Percentiles rank a stretch among this genome's conserved stretches.
phyloP scores from a whole-genome alignment of 805 yeast genomes.

The Candida multigemmis region DNA sequence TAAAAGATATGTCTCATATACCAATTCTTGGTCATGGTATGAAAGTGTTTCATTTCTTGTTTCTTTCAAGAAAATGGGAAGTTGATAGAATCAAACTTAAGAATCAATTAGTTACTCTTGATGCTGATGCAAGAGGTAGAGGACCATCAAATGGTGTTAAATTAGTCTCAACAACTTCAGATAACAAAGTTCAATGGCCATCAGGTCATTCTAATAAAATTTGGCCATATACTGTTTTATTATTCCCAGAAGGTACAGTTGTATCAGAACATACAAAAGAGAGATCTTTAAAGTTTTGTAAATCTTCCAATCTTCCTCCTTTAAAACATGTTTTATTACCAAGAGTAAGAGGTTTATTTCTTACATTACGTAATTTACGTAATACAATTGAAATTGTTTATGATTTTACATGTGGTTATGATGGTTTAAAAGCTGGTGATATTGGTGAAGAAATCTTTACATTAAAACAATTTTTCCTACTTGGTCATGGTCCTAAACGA shows the following conservation, averaged over 20 bases:
- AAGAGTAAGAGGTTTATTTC: slow-evolving; percentile 69
- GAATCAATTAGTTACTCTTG: slow-evolving; percentile 46
- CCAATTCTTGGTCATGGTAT: slow-evolving; percentile 86
- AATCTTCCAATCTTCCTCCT: slow-evolving; percentile 36
- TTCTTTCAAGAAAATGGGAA: slow-evolving; percentile 82
- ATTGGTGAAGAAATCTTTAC: slow-evolving; percentile 76
- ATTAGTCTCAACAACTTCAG: slow-evolving; percentile 20
- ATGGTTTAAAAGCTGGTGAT: slow-evolving; percentile 52
- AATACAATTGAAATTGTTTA: slow-evolving; percentile 51
- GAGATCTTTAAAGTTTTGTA: slow-evolving; percentile 51
- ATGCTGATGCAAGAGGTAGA: slow-evolving; percentile 49
- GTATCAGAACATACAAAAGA: slow-evolving; percentile 55
- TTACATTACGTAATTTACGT: slow-evolving; percentile 48
- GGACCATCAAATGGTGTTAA: slow-evolving; percentile 41
- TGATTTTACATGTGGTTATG: slow-evolving; percentile 78
- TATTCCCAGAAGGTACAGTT: slow-evolving; percentile 96
- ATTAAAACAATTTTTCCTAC: slow-evolving; percentile 50
- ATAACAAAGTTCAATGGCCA: slow-evolving; percentile 20
- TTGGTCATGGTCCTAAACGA: slow-evolving; percentile 62
- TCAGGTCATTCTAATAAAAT: slow-evolving; percentile 12
- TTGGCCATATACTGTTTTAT: slow-evolving; percentile 51
- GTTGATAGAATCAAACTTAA: slow-evolving; percentile 54
- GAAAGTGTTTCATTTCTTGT: slow-evolving; percentile 68
- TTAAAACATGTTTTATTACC: slow-evolving; percentile 72
- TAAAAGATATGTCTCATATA: slow-evolving; percentile 67